Conservation (phyloP, 208 protist genomes). For the Trypanosoma scelopori region DNA sequence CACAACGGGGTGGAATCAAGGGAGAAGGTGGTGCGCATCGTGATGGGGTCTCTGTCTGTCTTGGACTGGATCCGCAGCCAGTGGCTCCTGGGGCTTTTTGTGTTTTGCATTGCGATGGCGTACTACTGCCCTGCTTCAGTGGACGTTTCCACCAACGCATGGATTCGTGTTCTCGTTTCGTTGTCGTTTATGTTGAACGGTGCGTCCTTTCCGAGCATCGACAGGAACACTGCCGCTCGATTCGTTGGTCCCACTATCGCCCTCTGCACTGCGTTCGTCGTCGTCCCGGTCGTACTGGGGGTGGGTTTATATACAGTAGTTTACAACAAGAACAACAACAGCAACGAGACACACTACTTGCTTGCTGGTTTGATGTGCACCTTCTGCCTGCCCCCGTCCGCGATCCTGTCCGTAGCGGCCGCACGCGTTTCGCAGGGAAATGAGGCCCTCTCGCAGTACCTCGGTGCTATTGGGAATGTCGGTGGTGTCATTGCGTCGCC, state of each 20-base stretch:
- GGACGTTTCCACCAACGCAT: constrained; percentile 9
- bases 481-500: constrained; percentile 26
- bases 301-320: constrained; percentile 9
- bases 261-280: constrained; percentile 11
- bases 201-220: constrained; percentile 24
- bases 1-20: neutral
- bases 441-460: constrained; percentile 24
- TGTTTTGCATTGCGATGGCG: constrained; percentile 21
- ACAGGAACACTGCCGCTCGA: constrained; percentile 4
- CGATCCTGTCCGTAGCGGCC: constrained; percentile 24
- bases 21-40: constrained; percentile 22
- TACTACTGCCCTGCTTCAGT: constrained; percentile 23
- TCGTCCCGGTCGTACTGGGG: constrained; percentile 25
- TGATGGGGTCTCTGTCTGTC: constrained; percentile 24
- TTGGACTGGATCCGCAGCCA: constrained; percentile 29
- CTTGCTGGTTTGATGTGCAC: constrained; percentile 26
- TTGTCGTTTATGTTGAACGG: constrained; percentile 25
- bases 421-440: constrained; percentile 23
- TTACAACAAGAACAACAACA: neutral
- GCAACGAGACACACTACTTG: constrained; percentile 14
- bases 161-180: constrained; percentile 19
- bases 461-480: constrained; percentile 22
- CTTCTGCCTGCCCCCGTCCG: constrained; percentile 28
- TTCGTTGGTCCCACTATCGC: constrained; percentile 13
- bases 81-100: constrained; percentile 28